These are phyloP conservation scores for Aspergillus sp. DNA, from an alignment of 2,329 filamentous ascomycete genomes.

Conservation along the genomic window DNA sequence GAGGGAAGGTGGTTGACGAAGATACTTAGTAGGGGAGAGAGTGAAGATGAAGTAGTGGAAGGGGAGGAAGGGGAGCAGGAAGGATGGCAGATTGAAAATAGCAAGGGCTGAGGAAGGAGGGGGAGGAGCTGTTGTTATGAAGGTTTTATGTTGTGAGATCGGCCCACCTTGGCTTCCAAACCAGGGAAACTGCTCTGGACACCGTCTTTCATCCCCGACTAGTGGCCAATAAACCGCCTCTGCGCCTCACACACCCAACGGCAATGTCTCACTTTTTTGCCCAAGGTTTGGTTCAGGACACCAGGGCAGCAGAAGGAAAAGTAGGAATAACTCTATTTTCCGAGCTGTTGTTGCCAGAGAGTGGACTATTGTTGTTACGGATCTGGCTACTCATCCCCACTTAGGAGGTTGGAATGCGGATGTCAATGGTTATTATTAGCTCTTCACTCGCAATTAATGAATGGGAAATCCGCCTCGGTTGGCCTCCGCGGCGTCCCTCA, in stretches of 20 bases:
- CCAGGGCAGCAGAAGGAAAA: neutral
- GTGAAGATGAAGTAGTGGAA: neutral
- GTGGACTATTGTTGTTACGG: neutral
- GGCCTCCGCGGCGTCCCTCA: neutral
- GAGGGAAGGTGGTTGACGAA: neutral
- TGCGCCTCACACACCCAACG: constrained; percentile 21
- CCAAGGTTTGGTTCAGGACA: constrained; percentile 15
- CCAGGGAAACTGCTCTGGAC: constrained; percentile 28
- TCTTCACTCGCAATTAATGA: neutral
- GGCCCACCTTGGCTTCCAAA: constrained; percentile 23
- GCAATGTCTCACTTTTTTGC: constrained; percentile 27
- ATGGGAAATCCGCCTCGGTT: neutral
- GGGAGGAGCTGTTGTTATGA: constrained; percentile 26
- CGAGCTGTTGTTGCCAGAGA: neutral
- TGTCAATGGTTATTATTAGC: constrained; percentile 4
- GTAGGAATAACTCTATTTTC: neutral
- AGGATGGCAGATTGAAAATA: constrained; percentile 9
- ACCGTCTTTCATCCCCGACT: constrained; percentile 16
- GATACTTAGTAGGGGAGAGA: neutral
- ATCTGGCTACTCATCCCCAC: constrained; percentile 10
- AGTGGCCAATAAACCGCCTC: constrained; percentile 25
- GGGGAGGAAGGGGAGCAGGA: constrained; percentile 3
- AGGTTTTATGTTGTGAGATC: constrained; percentile 28
- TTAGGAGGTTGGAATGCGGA: constrained; percentile 11
- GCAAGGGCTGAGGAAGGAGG: constrained; percentile 22